These are phyloP conservation scores for Fomitiporia mediterranea DNA, from an alignment of 1,284 basidiomycete species.

Conservation along the genomic window DNA sequence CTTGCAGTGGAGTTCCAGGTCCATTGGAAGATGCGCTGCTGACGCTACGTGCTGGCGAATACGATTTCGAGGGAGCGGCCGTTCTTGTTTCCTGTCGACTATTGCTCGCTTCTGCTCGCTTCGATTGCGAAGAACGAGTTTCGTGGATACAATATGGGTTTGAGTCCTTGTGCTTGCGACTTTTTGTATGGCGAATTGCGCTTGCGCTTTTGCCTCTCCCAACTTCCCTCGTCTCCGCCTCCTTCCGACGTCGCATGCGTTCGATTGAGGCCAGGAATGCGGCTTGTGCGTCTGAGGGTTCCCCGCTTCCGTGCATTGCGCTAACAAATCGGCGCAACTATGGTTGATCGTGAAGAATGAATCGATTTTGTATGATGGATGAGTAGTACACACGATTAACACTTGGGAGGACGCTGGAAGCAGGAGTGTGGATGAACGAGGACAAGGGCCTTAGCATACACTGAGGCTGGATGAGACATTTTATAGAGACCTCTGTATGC, in stretches of 20 bases:
- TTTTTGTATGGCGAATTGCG: not conserved
- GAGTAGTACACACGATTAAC: not conserved
- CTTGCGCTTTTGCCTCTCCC: too few species aligned
- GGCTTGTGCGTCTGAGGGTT: slow-evolving; percentile 8
- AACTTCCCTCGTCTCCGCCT: too few species aligned
- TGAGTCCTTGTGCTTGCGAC: not conserved
- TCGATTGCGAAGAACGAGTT: not conserved
- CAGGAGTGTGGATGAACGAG: too few species aligned
- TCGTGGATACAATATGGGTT: not conserved
- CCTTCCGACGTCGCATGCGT: not conserved
- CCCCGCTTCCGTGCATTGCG: not conserved
- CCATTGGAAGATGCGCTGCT: not conserved
- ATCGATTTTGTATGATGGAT: too few species aligned
- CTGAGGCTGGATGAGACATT: too few species aligned
- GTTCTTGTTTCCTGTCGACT: not conserved
- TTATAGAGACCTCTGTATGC: too few species aligned
- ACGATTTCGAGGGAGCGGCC: not conserved
- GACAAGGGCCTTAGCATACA: too few species aligned
- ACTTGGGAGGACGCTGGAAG: too few species aligned
- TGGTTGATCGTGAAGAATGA: too few species aligned
- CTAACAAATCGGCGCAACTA: too few species aligned
- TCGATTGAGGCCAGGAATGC: slow-evolving; percentile 4
- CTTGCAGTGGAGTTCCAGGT: not conserved
- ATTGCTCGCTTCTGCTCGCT: not conserved
- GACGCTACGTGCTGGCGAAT: not conserved